Evolutionary conservation across 768 basidiomycete genomes (phyloP).

Genomic region (Lactarius trivialis): DNA sequence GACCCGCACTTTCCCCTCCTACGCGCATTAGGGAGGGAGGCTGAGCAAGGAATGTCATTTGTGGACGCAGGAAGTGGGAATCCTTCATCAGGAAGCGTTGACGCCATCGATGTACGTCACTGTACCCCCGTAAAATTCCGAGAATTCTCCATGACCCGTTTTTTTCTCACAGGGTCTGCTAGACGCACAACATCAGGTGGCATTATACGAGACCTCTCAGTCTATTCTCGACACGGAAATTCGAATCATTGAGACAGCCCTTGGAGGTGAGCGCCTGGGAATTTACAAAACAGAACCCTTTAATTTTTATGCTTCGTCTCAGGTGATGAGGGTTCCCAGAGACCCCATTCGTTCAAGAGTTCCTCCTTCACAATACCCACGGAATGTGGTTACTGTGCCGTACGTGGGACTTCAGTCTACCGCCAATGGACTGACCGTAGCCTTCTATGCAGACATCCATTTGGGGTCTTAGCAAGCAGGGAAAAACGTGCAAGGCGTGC

Average conservation of each 20-base stretch:
- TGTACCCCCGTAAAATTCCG: conserved; percentile 1
- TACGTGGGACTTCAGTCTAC: not conserved
- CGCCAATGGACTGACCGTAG: conserved; percentile 2
- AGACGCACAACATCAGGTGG: conserved; percentile 55
- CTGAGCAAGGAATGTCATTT: conserved; percentile 42
- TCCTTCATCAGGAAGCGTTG: conserved; percentile 46
- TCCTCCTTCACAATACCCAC: conserved; percentile 84
- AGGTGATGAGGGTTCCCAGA: conserved; percentile 71
- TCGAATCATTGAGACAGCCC: conserved; percentile 48
- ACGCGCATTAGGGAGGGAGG: conserved; percentile 43
- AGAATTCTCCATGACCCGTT: conserved; percentile 13
- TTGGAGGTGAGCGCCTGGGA: conserved; percentile 48
- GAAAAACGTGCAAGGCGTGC: conserved; percentile 76
- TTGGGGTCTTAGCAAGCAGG: conserved; percentile 83
- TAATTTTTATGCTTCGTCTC: conserved; percentile 1
- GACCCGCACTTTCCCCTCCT: not conserved
- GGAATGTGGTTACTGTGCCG: conserved; percentile 66
- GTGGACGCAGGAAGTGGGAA: conserved; percentile 44
- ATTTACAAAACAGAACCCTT: not conserved
- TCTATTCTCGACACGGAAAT: conserved; percentile 58
- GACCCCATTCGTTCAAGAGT: conserved; percentile 76
- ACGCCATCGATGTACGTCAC: conserved; percentile 53
- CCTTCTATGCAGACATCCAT: conserved; percentile 54
- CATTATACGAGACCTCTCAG: conserved; percentile 48
- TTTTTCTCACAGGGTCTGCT: conserved; percentile 45